Conservation (phyloP, 805 yeast species). For the Spathaspora arborariae region DNA sequence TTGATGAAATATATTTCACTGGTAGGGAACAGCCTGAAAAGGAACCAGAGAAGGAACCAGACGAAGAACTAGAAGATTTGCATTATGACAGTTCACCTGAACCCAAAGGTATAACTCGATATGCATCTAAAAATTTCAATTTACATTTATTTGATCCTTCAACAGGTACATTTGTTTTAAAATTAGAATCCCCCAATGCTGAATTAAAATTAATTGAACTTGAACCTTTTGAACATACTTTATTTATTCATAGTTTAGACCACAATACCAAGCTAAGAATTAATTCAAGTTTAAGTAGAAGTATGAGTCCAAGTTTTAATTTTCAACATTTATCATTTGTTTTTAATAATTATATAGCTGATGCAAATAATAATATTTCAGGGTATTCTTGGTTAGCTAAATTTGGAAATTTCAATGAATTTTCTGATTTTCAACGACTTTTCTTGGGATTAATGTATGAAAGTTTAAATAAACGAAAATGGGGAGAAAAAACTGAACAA, state of each 20-base stretch:
- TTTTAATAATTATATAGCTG: slow-evolving; percentile 48
- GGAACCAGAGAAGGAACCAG: slow-evolving; percentile 10
- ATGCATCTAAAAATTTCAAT: slow-evolving; percentile 26
- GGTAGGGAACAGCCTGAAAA: slow-evolving; percentile 8
- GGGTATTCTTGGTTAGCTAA: slow-evolving; percentile 62
- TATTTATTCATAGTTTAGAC: slow-evolving; percentile 36
- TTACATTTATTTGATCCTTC: slow-evolving; percentile 57
- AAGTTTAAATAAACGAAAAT: slow-evolving; percentile 45
- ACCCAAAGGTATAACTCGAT: slow-evolving; percentile 16
- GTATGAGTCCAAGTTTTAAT: slow-evolving; percentile 66
- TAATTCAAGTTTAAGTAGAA: slow-evolving; percentile 26
- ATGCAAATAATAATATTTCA: slow-evolving; percentile 17
- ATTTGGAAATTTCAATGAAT: slow-evolving; percentile 39
- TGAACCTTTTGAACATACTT: slow-evolving; percentile 50
- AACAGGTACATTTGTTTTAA: slow-evolving; percentile 44
- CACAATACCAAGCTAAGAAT: slow-evolving; percentile 7
- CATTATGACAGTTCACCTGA: slow-evolving; percentile 1
- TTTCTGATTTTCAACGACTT: slow-evolving; percentile 49
- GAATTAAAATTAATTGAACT: slow-evolving; percentile 35
- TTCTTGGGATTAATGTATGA: slow-evolving; percentile 62
- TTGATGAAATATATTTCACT: slow-evolving; percentile 15
- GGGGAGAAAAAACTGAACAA: slow-evolving; percentile 47
- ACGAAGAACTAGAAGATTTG: neutral
- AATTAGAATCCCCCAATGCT: slow-evolving; percentile 30
- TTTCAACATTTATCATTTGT: slow-evolving; percentile 54